A percentile compares a stretch with the other conserved stretches of the same genome.
Conservation (phyloP, 1,284 basidiomycete species). For the Rhodotorula sp. region DNA sequence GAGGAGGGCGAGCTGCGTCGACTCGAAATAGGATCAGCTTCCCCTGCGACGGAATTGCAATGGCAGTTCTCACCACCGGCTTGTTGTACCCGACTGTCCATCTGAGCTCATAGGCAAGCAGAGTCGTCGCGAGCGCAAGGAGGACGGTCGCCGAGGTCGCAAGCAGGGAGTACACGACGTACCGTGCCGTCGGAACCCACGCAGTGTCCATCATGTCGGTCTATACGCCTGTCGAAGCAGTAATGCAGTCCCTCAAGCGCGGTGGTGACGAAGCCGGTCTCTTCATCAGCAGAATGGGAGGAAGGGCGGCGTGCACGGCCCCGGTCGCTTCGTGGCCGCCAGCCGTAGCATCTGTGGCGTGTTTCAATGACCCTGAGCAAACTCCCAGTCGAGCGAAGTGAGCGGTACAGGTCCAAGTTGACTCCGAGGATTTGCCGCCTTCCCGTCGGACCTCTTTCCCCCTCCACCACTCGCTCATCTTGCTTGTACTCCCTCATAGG, state of each 20-base stretch:
- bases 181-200: not conserved
- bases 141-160: not conserved
- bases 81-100: conserved; percentile 26
- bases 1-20: conserved; percentile 4
- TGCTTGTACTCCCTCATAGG: too few relatives aligned
- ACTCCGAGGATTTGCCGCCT: not conserved
- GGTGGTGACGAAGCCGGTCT: not conserved
- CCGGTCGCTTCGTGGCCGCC: too few relatives aligned
- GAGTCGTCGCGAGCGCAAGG: not conserved
- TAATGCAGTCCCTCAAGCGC: not conserved
- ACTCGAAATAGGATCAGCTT: not conserved
- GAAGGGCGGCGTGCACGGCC: too few relatives aligned
- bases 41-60: not conserved
- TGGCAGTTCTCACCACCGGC: conserved; percentile 1
- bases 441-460: too few relatives aligned
- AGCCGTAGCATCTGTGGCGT: too few relatives aligned
- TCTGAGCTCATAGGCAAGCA: conserved; percentile 12
- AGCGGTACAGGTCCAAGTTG: not conserved
- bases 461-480: not conserved
- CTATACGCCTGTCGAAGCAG: too few relatives aligned
- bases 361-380: not conserved
- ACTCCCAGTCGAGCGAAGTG: not conserved
- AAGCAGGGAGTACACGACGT: conserved; percentile 11
- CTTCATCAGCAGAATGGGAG: not conserved
- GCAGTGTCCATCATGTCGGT: conserved; percentile 1